Evolutionary conservation across 352 stramenopile species (phyloP), one percentile per base, ranked within the genome.

Genomic region (Chrysophaeum taylorii): DNA sequence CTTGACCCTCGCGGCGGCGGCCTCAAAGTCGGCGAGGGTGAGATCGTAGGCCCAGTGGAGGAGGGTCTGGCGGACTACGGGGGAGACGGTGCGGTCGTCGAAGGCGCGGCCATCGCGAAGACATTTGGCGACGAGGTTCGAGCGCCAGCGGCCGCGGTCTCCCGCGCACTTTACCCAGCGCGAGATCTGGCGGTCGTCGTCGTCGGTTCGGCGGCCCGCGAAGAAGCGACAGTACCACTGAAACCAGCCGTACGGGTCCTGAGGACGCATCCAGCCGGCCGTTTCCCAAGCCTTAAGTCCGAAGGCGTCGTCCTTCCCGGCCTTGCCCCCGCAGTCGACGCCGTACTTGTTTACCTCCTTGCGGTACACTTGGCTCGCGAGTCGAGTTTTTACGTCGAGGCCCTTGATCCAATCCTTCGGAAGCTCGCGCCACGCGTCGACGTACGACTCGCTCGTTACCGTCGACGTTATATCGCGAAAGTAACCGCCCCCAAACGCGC

Each of bases 141-240:
- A 82, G 0, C 79, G 74, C 76, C 88, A 90, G 5, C 84, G 57
- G 27, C 84, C 84, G 70, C 79, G 85, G 0, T 74, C 62, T 15
- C 84, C 84, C 37, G 83, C 81, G 72, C 75, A 78, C 43, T 82
- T 84, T 0, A 73, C 35, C 83, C 83, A 89, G 27, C 84, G 72
- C 21, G 64, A 73, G 43, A 90, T 86, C 70, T 90, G 84, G 62
- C 84, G 68, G 21, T 53, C 64, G 57, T 75, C 70, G 38, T 75
- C 70, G n/a, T 50, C 35, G 12, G 39, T 50, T 33, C 84, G 68
- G 23, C 83, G 48, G 52, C 84, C 84, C 48, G 77, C 73, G 54
- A 87, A 88, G 41, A 88, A 90, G 31, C 83, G 81, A 73, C 82
- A 89, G 71, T 90, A 90, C 84, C 84, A 90, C 70, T 87, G 81